Evolutionary conservation across 2,329 filamentous ascomycete species (phyloP).

Genomic region (Rhexocercosporidium sp.): DNA sequence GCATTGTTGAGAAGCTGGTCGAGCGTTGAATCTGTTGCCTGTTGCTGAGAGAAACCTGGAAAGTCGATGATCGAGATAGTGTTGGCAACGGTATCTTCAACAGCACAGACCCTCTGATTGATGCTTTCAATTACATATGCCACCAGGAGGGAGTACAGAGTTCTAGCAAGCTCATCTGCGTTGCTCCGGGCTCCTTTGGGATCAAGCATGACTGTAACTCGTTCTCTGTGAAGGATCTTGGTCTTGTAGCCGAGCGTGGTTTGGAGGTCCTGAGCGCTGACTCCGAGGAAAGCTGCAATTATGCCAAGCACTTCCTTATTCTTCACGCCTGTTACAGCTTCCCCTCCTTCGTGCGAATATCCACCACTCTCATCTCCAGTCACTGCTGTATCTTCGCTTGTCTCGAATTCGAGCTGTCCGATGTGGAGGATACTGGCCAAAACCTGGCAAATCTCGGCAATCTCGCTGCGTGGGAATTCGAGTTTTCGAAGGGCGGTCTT

Average conservation of each 20-base stretch:
- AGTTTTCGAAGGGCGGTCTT: slow-evolving; percentile 94
- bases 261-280: slow-evolving; percentile 81
- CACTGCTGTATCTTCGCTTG: slow-evolving; percentile 76
- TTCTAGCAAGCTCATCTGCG: slow-evolving; percentile 91
- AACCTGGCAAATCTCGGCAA: slow-evolving; percentile 96
- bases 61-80: slow-evolving; percentile 96
- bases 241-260: slow-evolving; percentile 92
- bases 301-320: slow-evolving; percentile 90
- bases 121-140: slow-evolving; percentile 92
- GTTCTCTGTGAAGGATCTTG: slow-evolving; percentile 93
- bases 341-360: slow-evolving; percentile 92
- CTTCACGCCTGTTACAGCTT: slow-evolving; percentile 83
- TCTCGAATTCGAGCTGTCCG: slow-evolving; percentile 93
- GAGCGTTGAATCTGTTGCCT: slow-evolving; percentile 81
- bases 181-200: slow-evolving; percentile 87
- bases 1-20: slow-evolving; percentile 96
- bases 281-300: slow-evolving; percentile 92
- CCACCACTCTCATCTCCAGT: slow-evolving; percentile 91
- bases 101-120: slow-evolving; percentile 86
- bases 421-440: slow-evolving; percentile 95
- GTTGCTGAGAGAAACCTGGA: slow-evolving; percentile 88
- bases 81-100: slow-evolving; percentile 88
- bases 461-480: slow-evolving; percentile 90
- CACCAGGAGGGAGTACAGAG: slow-evolving; percentile 90
- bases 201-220: slow-evolving; percentile 98